Conservation (phyloP, 1,284 basidiomycete species). For the Heterobasidion occidentale region DNA sequence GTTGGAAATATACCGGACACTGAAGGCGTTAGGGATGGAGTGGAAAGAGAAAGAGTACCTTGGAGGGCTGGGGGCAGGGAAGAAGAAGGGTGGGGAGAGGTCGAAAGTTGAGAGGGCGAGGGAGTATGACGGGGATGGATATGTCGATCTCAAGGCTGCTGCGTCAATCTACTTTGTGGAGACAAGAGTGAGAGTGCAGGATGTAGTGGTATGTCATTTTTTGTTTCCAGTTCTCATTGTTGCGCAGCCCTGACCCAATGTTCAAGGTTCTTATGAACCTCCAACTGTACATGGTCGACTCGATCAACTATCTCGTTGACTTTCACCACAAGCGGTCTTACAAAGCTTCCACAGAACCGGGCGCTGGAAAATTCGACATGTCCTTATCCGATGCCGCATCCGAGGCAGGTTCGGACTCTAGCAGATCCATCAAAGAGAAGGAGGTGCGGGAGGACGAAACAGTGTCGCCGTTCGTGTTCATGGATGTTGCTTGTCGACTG, state of each 20-base stretch:
- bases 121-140: constrained; percentile 54
- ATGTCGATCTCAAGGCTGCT: constrained; percentile 62
- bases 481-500: constrained; percentile 87
- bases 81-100: constrained; percentile 9
- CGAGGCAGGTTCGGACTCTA: constrained; percentile 39
- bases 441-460: constrained; percentile 65
- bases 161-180: constrained; percentile 89
- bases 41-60: constrained; percentile 83
- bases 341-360: constrained; percentile 51
- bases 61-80: constrained; percentile 47
- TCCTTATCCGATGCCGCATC: constrained; percentile 43
- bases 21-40: constrained; percentile 93
- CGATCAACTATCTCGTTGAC: constrained; percentile 94
- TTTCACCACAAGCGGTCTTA: constrained; percentile 97
- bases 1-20: constrained; percentile 94
- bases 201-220: constrained; percentile 70
- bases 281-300: constrained; percentile 93
- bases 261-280: constrained; percentile 89
- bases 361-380: constrained; percentile 63
- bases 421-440: constrained; percentile 40
- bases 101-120: constrained; percentile 50
- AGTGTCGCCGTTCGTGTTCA: constrained; percentile 91
- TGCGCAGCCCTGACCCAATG: not conserved
- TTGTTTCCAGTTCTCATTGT: not conserved
- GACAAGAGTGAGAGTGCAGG: constrained; percentile 83